These are phyloP conservation scores for Termitomyces eurrhizus DNA, from an alignment of 768 basidiomycete species.

Conservation along the genomic window DNA sequence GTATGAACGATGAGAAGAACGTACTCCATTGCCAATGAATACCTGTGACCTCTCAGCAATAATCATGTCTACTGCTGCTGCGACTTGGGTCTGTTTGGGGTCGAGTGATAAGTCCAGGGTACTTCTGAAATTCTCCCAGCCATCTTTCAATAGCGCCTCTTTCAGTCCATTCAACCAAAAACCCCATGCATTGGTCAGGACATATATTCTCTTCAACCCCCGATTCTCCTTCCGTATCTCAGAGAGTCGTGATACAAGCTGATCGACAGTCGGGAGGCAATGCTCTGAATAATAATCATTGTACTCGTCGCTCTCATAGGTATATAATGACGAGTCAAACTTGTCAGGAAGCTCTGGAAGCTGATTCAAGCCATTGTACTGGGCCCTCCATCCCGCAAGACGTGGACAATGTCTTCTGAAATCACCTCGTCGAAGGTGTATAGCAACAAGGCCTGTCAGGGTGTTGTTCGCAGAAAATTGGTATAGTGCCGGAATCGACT, in stretches of 20 bases:
- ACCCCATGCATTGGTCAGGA: conserved; percentile 50
- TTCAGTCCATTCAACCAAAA: conserved; percentile 38
- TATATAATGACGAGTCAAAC: conserved; percentile 29
- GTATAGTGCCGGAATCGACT: conserved; percentile 20
- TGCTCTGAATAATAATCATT: conserved; percentile 30
- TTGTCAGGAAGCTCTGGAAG: conserved; percentile 36
- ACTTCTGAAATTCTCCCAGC: conserved; percentile 46
- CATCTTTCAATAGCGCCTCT: conserved; percentile 35
- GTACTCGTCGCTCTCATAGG: conserved; percentile 14
- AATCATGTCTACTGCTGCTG: conserved; percentile 57
- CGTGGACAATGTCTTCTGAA: conserved; percentile 52
- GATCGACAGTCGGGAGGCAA: conserved; percentile 34
- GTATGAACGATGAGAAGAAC: conserved; percentile 19
- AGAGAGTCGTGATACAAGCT: conserved; percentile 32
- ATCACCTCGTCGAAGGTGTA: conserved; percentile 57
- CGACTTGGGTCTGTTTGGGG: conserved; percentile 41
- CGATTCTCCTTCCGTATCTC: conserved; percentile 26
- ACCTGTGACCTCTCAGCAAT: conserved; percentile 54
- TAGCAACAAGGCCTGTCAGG: conserved; percentile 43
- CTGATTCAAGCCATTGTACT: conserved; percentile 50
- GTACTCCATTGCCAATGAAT: conserved; percentile 59
- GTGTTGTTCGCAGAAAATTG: conserved; percentile 18
- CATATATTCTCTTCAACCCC: conserved; percentile 22
- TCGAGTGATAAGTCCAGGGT: conserved; percentile 40
- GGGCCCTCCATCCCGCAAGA: conserved; percentile 38